Conservation (phyloP, 805 yeast genomes). For the Candida chauliodis region DNA sequence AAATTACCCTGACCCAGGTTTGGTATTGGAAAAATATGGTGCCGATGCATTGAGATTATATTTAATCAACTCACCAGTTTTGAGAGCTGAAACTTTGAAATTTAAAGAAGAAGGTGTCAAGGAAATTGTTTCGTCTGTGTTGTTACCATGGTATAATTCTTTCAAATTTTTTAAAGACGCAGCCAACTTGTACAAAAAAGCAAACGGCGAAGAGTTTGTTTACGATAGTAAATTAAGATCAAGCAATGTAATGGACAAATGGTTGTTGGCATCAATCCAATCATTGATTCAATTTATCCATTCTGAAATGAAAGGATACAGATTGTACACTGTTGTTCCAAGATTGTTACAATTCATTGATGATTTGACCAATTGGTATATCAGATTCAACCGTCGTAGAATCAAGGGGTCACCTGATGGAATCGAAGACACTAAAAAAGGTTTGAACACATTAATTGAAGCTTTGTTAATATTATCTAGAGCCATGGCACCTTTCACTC, state of each 20-base stretch:
- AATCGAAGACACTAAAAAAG: slow-evolving; percentile 75
- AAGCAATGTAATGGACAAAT: slow-evolving; percentile 92
- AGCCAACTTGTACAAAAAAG: slow-evolving; percentile 77
- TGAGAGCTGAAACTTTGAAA: slow-evolving; percentile 93
- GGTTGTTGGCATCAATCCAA: slow-evolving; percentile 97
- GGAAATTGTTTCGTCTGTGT: slow-evolving; percentile 92
- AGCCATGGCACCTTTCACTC: slow-evolving; percentile 99
- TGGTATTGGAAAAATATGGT: slow-evolving; percentile 83
- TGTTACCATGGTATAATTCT: slow-evolving; percentile 98
- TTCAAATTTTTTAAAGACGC: slow-evolving; percentile 96
- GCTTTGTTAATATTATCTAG: slow-evolving; percentile 84
- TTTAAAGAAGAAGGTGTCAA: slow-evolving; percentile 99
- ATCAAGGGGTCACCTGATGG: slow-evolving; percentile 89
- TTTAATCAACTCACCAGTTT: slow-evolving; percentile 94
- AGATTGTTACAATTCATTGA: slow-evolving; percentile 84
- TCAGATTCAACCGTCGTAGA: slow-evolving; percentile 96
- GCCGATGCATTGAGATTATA: slow-evolving; percentile 97
- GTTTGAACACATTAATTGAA: slow-evolving; percentile 87
- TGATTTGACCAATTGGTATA: slow-evolving; percentile 97
- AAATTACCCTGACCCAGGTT: slow-evolving; percentile 93
- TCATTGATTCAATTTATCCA: slow-evolving; percentile 83
- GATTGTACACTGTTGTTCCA: slow-evolving; percentile 95
- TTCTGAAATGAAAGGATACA: slow-evolving; percentile 83
- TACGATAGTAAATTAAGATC: slow-evolving; percentile 65
- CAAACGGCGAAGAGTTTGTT: slow-evolving; percentile 63